Conservation (phyloP, 2,329 filamentous ascomycete species). For the Arthroderma sp. region DNA sequence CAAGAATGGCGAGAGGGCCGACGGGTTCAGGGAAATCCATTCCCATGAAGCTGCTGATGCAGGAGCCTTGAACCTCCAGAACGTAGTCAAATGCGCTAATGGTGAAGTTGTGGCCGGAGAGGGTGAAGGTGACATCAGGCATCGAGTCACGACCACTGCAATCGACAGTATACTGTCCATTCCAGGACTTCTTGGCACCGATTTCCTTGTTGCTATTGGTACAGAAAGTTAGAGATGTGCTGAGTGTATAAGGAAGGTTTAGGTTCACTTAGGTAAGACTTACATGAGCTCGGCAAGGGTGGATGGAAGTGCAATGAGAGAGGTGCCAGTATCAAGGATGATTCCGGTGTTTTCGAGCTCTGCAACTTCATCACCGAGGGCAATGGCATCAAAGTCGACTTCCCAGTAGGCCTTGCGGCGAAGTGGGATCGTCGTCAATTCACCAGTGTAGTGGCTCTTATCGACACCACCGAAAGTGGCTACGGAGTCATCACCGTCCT, state of each 20-base stretch:
- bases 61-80: conserved; percentile 85
- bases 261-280: conserved; percentile 18
- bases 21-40: conserved; percentile 81
- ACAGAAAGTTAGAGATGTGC: background rate
- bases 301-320: conserved; percentile 84
- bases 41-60: conserved; percentile 94
- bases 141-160: conserved; percentile 71
- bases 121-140: conserved; percentile 81
- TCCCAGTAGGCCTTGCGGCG: conserved; percentile 99
- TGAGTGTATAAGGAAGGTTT: background rate
- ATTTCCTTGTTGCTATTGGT: conserved; percentile 71
- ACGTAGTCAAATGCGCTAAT: conserved; percentile 87
- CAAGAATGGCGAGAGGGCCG: conserved; percentile 86
- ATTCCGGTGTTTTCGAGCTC: conserved; percentile 90
- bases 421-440: conserved; percentile 85
- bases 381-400: conserved; percentile 86
- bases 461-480: conserved; percentile 83
- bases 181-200: conserved; percentile 93
- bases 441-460: conserved; percentile 65
- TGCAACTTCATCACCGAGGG: conserved; percentile 71
- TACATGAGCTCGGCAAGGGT: conserved; percentile 81
- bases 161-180: conserved; percentile 91
- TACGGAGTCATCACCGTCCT: conserved; percentile 64
- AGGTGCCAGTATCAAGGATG: conserved; percentile 96
- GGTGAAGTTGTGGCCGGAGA: conserved; percentile 84